Base-by-base conservation (phyloP, 441 rosid species). In the Populus hybrid region DNA sequence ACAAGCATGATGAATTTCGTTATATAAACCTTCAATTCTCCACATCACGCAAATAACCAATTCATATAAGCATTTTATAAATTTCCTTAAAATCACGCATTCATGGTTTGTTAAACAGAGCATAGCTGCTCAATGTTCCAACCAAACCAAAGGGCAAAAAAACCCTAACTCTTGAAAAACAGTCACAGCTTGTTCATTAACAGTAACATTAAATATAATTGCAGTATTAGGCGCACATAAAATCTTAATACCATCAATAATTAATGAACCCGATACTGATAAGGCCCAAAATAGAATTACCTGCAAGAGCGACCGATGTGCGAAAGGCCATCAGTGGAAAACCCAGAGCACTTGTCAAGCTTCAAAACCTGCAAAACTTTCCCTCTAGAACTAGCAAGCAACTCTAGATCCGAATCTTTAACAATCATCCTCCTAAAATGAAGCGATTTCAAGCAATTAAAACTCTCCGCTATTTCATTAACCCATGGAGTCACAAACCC, bases 341-440 rank as follows among this genome's bases (percentile, higher is more conserved):
- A 91, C 0, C 97, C 97, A 8, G 89, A 91, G 79, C 99, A 95
- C 76, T 88, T 92, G 67, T 95, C 99, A 11, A 95, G 93, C 82
- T 91, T 92, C 78, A 95, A 84, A 21, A 77, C 83, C 61, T 80
- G 88, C 40, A 95, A 84, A 36, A 85, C 84, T 59, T 69, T 82
- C 20, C 88, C 89, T n/a, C 91, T 84, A 0, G 88, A 76, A 26
- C 0, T 71, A 6, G 93, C 91, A 20, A 95, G 79, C 23, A 84
- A 45, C 76, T 86, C 88, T 21, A 95, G 93, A 89, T 93, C 98
- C 78, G 88, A 84, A 35, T 95, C 98, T 3, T 36, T 78, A 3
- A 93, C 93, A 74, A 92, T 91, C 99, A 92, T 93, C 72, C 99
- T 80, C 53, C 95, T 73, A 69, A 93, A 91, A 66, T 95, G 99